Percentiles rank a stretch among this genome's conserved stretches.
phyloP scores from a whole-genome alignment of 2,329 filamentous ascomycete genomes.

The Talaromyces sp. region DNA sequence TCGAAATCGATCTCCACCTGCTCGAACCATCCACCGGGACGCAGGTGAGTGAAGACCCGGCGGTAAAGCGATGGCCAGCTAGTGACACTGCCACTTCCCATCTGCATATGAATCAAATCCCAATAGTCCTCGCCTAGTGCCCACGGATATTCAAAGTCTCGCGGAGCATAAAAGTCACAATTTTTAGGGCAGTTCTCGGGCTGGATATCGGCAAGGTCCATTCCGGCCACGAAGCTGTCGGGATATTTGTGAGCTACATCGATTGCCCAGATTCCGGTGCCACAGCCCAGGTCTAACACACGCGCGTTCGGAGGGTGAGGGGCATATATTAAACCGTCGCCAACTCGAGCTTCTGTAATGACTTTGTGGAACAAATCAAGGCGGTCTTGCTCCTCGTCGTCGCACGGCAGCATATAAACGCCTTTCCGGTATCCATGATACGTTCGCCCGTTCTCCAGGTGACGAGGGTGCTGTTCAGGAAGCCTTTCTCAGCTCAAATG shows the following conservation, averaged over 20 bases:
- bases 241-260: conserved; percentile 72
- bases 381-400: conserved; percentile 73
- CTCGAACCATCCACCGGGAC: conserved; percentile 75
- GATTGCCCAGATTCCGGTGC: conserved; percentile 88
- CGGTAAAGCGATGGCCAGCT: conserved; percentile 74
- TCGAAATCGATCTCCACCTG: conserved; percentile 86
- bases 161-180: conserved; percentile 63
- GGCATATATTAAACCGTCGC: conserved; percentile 44
- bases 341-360: conserved; percentile 62
- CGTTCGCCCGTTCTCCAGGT: conserved; percentile 66
- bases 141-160: conserved; percentile 80
- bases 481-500: conserved; percentile 27
- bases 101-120: conserved; percentile 80
- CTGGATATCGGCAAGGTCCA: conserved; percentile 64
- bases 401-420: conserved; percentile 74
- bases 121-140: conserved; percentile 64
- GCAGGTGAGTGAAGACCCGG: conserved; percentile 70
- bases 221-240: conserved; percentile 58
- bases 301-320: conserved; percentile 45
- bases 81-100: conserved; percentile 73
- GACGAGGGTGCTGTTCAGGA: conserved; percentile 39
- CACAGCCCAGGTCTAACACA: conserved; percentile 71
- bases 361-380: conserved; percentile 81
- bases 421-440: conserved; percentile 68
- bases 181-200: conserved; percentile 69